Percentiles rank a stretch among this genome's conserved stretches.
These are phyloP conservation scores for Globisporangium apiculatum DNA, from an alignment of 352 stramenopile genomes.

Conservation along the genomic window DNA sequence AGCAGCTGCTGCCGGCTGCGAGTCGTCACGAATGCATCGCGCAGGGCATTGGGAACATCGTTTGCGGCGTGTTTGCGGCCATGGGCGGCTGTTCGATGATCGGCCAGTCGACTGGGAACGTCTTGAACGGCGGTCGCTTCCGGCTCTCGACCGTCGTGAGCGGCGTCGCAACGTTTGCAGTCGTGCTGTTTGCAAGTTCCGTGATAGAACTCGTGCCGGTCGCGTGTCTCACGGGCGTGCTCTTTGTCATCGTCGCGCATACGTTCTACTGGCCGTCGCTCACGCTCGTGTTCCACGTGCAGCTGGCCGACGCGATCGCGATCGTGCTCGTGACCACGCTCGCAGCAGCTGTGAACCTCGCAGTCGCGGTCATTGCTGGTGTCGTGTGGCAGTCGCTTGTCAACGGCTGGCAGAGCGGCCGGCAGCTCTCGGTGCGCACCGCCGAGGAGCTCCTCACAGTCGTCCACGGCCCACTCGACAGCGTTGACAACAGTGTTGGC, in stretches of 20 bases:
- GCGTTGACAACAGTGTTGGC: neutral
- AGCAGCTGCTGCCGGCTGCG: constrained; percentile 47
- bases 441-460: constrained; percentile 27
- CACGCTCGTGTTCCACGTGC: constrained; percentile 66
- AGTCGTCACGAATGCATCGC: constrained; percentile 79
- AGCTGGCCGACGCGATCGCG: constrained; percentile 54
- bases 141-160: constrained; percentile 63
- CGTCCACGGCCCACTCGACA: constrained; percentile 13
- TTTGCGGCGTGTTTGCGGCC: constrained; percentile 87
- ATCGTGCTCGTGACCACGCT: constrained; percentile 85
- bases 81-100: constrained; percentile 95
- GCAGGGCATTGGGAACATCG: constrained; percentile 89
- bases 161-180: constrained; percentile 57
- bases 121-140: constrained; percentile 75
- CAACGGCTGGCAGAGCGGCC: constrained; percentile 72
- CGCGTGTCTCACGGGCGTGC: constrained; percentile 79
- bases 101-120: constrained; percentile 88
- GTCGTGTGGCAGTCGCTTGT: constrained; percentile 81
- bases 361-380: constrained; percentile 79
- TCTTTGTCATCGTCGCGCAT: constrained; percentile 84
- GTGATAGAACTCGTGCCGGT: constrained; percentile 84
- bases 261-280: constrained; percentile 90
- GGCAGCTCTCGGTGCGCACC: constrained; percentile 30
- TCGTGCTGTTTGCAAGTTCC: constrained; percentile 77
- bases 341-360: constrained; percentile 81